Evolutionary conservation across 345 rosid genomes (phyloP), one percentile per base, ranked within the genome.

Genomic region (Cardamine chenopodiifolia): DNA sequence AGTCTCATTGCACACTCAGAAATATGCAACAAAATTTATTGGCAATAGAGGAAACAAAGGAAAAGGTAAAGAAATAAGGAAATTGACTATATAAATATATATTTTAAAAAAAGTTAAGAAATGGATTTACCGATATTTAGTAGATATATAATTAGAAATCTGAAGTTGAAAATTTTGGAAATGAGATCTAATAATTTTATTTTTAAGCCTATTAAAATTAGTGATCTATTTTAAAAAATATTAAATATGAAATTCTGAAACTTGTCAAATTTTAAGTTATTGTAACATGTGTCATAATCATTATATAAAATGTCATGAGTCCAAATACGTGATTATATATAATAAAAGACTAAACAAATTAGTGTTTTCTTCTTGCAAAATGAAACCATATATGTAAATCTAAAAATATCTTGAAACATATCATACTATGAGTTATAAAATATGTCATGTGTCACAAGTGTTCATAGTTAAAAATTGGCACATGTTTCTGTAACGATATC

Each of bases 401-500:
- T 26, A 15, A 57, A 18, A 32, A 31, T 17, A 2, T 34, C 23
- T 14, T 14, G 15, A 42, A 42, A 62, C 15, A 42, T 17, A 13
- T 25, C 35, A 66, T 20, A 23, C 6, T 53, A 50, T 15, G 26
- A 37, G 31, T 12, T 28, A 32, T 10, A 13, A 13, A 55, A 56
- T 18, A 12, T 29, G 34, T 37, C 66, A 29, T 44, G 19, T 37
- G 57, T 32, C 66, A 32, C 29, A 35, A 47, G 34, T 57, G 32
- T 14, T 31, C 55, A 59, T 45, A 31, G n/a, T 22, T 37, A 23
- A 62, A 62, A 31, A 3, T n/a, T 66, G 22, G 52, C 15, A 47
- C 80, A 77, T 50, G 7, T 32, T 73, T 73, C 75, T 85, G 71
- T 84, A 85, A 12, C 62, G 76, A 69, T 87, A 86, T 13, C 71